Evolutionary conservation across 305 asterid genomes (phyloP), one percentile per base, ranked within the genome.

Genomic region (Fraxinus latifolia): DNA sequence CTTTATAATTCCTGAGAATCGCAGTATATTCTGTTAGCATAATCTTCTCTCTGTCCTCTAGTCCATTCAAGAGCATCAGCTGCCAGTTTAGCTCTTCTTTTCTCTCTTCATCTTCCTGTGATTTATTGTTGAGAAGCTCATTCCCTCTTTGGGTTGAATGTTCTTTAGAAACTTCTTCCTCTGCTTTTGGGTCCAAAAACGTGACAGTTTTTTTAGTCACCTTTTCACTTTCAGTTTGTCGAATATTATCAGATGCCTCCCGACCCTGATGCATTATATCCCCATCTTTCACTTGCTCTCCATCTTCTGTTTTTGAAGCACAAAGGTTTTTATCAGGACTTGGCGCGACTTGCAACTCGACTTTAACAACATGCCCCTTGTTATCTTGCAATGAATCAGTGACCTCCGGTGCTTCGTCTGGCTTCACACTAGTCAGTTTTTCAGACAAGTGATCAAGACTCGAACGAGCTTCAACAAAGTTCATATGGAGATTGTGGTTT

Each of bases 31-130:
- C 99, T 76, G 84, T 87, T 2, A 94, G 86, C 33, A 93, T 91
- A 80, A 93, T 86, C 88, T 88, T 96, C 78, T 96, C 99, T 83
- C 89, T 89, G 81, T 96, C 97, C 82, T 94, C 98, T 89, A 89
- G 79, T 3, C 97, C 99, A 19, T 84, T 90, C 79, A 94, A 79
- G 31, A 95, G 91, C 88, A 93, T 87, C 84, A 88, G 87, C 87
- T 91, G 97, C 99, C 99, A 94, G 82, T 88, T 88, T 34, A 87
- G 82, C 37, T 92, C 96, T 74, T 89, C 90, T 39, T 85, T 85
- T 21, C 77, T 79, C 71, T 86, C 92, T 1, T 68, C 37, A 15
- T 72, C 65, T 21, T 60, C 85, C 31, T 80, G 80, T 29, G 72
- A 67, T 31, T 75, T 84, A 7, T 31, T 58, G 21, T 72, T 78